Conservation (phyloP, 176 grass and related monocot species). For the Cymbopogon citratus region DNA sequence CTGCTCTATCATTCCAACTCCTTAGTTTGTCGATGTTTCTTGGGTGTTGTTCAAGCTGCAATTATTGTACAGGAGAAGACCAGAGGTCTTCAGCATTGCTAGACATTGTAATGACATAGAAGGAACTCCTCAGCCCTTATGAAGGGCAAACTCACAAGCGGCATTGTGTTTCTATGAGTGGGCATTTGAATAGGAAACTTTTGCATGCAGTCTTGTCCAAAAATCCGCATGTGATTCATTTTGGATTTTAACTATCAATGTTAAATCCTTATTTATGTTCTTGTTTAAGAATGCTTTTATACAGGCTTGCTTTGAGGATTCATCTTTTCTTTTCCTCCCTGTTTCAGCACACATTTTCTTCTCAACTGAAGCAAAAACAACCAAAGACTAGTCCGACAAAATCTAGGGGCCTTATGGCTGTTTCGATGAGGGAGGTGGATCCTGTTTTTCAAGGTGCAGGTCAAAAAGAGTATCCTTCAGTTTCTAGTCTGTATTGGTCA, state of each 20-base stretch:
- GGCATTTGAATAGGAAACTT: background rate
- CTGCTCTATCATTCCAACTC: background rate
- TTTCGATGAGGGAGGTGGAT: constrained; percentile 91
- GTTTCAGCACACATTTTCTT: constrained; percentile 77
- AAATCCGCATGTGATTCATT: background rate
- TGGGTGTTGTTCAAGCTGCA: background rate
- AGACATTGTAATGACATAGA: background rate
- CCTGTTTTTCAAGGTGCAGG: constrained; percentile 79
- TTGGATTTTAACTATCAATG: background rate
- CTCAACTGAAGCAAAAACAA: constrained; percentile 68
- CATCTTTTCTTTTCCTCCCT: background rate
- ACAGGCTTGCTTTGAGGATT: background rate
- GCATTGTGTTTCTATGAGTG: background rate
- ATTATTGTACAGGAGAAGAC: background rate
- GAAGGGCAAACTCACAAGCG: background rate
- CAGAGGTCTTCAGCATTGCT: background rate
- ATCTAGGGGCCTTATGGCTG: constrained; percentile 58
- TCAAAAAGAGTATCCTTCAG: constrained; percentile 89
- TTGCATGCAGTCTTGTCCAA: background rate
- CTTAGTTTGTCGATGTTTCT: background rate
- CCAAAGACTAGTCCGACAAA: constrained; percentile 46
- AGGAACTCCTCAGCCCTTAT: background rate
- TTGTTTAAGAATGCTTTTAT: constrained; percentile 1
- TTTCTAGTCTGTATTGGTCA: constrained; percentile 13
- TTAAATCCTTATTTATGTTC: background rate